Evolutionary conservation across 1,284 basidiomycete species (phyloP).

Genomic region (Microbotryum intermedium): DNA sequence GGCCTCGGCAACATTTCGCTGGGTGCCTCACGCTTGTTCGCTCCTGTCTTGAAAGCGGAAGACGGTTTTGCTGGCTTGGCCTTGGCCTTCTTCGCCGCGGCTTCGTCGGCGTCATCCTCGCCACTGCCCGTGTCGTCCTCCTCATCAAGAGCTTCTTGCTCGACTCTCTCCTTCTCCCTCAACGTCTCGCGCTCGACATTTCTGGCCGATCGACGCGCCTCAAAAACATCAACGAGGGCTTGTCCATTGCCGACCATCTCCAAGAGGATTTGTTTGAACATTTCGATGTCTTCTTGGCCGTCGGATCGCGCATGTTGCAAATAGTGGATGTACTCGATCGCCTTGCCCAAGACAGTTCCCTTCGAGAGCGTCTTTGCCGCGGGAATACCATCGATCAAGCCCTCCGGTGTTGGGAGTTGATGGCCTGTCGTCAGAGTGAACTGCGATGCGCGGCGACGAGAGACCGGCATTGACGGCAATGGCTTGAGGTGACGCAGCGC

Average conservation of each 20-base stretch:
- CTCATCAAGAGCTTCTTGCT: constrained; percentile 17
- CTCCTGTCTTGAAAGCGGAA: not conserved
- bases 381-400: constrained; percentile 32
- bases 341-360: constrained; percentile 31
- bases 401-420: constrained; percentile 20
- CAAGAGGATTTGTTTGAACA: constrained; percentile 25
- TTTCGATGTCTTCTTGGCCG: constrained; percentile 27
- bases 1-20: not conserved
- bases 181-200: constrained; percentile 11
- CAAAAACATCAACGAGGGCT: constrained; percentile 24
- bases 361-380: constrained; percentile 33
- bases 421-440: constrained; percentile 30
- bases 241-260: constrained; percentile 28
- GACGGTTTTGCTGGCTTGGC: not conserved
- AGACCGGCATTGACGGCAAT: constrained; percentile 31
- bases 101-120: constrained; percentile 26
- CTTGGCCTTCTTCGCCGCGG: constrained; percentile 8
- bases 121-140: constrained; percentile 11
- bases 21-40: not conserved
- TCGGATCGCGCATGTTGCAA: constrained; percentile 21
- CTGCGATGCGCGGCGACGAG: constrained; percentile 31
- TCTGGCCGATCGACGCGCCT: constrained; percentile 13
- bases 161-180: constrained; percentile 2
- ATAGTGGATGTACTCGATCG: constrained; percentile 32
- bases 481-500: constrained; percentile 31